Conservation (phyloP, 805 yeast genomes). For the Kuraishia borneana region DNA sequence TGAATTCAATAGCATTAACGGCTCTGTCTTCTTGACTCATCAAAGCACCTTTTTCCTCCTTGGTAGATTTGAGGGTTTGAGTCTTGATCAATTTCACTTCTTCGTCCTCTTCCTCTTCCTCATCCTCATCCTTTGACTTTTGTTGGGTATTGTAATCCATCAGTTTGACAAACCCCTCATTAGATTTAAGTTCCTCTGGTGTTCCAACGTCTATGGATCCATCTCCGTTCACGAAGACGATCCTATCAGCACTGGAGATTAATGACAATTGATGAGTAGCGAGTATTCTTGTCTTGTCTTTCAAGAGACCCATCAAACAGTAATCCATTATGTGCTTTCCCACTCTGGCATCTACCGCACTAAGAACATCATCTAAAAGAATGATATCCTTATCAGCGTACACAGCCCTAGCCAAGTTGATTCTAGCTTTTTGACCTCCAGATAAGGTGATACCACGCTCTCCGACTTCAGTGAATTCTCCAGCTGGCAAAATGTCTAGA, state of each 20-base stretch:
- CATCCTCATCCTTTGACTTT: slow-evolving; percentile 14
- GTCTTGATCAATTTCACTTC: slow-evolving; percentile 11
- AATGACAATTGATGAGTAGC: slow-evolving; percentile 70
- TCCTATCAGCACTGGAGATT: slow-evolving; percentile 48
- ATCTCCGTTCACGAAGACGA: slow-evolving; percentile 52
- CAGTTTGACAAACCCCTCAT: slow-evolving; percentile 32
- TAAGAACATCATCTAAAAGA: slow-evolving; percentile 62
- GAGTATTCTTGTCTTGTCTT: slow-evolving; percentile 45
- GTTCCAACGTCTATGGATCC: slow-evolving; percentile 46
- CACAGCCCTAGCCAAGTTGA: slow-evolving; percentile 67
- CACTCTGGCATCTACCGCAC: slow-evolving; percentile 78
- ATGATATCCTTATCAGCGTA: slow-evolving; percentile 59
- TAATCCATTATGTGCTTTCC: slow-evolving; percentile 58
- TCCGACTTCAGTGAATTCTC: slow-evolving; percentile 73
- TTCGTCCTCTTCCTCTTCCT: slow-evolving; percentile 14
- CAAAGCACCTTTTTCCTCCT: slow-evolving; percentile 20
- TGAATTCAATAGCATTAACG: slow-evolving; percentile 36
- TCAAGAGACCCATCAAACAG: slow-evolving; percentile 45
- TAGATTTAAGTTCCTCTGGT: slow-evolving; percentile 35
- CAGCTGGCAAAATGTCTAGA: slow-evolving; percentile 55
- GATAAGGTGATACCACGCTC: slow-evolving; percentile 78
- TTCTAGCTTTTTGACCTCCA: slow-evolving; percentile 86
- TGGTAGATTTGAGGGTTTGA: slow-evolving; percentile 1
- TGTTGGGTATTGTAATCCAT: slow-evolving; percentile 30
- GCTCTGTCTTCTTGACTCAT: slow-evolving; percentile 45